phyloP scores from a whole-genome alignment of 1,284 basidiomycete species.

The Heterobasidion occidentale region DNA sequence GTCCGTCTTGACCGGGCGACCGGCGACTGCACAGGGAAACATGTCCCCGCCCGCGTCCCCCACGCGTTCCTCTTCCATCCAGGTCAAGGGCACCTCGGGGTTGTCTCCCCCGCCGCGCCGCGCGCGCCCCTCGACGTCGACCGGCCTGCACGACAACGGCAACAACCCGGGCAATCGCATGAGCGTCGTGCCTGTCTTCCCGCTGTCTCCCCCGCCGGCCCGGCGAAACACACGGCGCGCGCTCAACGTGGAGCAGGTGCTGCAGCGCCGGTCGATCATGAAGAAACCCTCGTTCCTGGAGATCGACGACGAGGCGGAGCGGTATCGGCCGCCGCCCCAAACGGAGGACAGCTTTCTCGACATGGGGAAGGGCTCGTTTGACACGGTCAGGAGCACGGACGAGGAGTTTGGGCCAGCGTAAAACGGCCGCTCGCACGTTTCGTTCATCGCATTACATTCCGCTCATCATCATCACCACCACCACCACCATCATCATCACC shows the following conservation, averaged over 20 bases:
- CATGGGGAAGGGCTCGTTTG: conserved; percentile 53
- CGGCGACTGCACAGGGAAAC: conserved; percentile 22
- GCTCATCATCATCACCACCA: too few relatives aligned
- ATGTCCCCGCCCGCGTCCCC: conserved; percentile 13
- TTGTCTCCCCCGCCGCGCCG: conserved; percentile 13
- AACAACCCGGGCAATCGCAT: conserved; percentile 17
- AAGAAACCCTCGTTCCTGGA: conserved; percentile 66
- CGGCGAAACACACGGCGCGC: conserved; percentile 6
- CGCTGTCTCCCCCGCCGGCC: conserved; percentile 26
- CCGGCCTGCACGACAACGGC: neutral
- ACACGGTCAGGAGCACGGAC: conserved; percentile 40
- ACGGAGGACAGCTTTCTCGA: conserved; percentile 55
- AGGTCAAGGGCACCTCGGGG: conserved; percentile 4
- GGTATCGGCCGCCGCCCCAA: neutral
- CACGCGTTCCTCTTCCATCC: neutral
- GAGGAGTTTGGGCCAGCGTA: conserved; percentile 20
- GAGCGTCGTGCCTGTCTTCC: conserved; percentile 24
- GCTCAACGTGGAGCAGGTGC: conserved; percentile 1
- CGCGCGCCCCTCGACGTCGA: conserved; percentile 10
- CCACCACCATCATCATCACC: too few relatives aligned
- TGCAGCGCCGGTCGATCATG: conserved; percentile 33
- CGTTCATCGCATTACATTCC: too few relatives aligned
- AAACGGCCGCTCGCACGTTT: neutral
- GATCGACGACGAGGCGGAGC: conserved; percentile 40
- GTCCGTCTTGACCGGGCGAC: conserved; percentile 9